These are phyloP conservation scores for Fusarium camptoceras DNA, from an alignment of 2,329 filamentous ascomycete genomes.

Conservation along the genomic window DNA sequence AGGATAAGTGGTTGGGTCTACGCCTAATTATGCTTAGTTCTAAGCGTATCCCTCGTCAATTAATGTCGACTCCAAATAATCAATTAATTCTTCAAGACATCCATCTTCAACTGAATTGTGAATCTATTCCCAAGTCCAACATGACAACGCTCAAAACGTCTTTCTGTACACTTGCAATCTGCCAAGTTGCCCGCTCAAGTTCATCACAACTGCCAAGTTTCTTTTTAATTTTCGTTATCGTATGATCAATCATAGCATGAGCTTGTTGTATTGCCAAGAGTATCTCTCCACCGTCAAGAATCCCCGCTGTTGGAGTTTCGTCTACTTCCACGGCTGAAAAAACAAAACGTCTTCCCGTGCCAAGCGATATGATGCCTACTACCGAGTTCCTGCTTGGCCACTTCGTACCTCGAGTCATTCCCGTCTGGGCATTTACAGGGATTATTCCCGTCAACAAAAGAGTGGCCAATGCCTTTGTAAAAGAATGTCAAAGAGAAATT, in stretches of 20 bases:
- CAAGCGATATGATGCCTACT: neutral
- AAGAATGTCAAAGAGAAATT: neutral
- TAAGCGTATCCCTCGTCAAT: neutral
- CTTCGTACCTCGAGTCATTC: neutral
- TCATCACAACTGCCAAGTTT: neutral
- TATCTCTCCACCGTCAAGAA: neutral
- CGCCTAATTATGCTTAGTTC: neutral
- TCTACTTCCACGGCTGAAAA: neutral
- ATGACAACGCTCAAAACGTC: neutral
- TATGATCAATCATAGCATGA: neutral
- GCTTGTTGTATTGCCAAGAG: neutral
- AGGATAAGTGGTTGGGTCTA: neutral
- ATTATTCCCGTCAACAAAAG: neutral
- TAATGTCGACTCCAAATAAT: neutral
- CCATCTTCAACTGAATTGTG: neutral
- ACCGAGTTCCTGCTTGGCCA: neutral
- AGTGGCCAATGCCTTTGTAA: neutral
- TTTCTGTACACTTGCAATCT: neutral
- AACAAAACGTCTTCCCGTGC: neutral
- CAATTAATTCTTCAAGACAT: neutral
- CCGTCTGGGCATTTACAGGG: slow-evolving; percentile 1
- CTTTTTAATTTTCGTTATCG: neutral
- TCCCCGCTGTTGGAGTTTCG: neutral
- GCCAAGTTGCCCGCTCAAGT: neutral
- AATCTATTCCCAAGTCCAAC: neutral